Base-by-base conservation (phyloP, 176 grass and related monocot genomes). In the Elymus sibiricus region DNA sequence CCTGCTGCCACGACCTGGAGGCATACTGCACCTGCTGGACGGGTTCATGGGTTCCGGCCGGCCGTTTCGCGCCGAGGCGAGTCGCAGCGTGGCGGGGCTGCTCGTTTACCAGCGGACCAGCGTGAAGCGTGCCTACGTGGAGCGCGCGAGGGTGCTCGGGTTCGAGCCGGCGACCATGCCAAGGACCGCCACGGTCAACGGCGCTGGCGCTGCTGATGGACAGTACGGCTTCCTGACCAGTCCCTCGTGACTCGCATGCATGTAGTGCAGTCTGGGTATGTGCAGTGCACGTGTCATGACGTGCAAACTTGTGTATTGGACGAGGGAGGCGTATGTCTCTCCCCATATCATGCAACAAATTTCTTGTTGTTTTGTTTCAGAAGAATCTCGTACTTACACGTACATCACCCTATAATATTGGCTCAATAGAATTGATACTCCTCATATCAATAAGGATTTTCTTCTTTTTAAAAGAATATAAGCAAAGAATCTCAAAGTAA, bases 1-100 rank as follows among this genome's bases (percentile, higher is more conserved):
- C 90, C 4, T 92, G 88, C 84, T 86, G 93, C 63, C 93, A 95
- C 61, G 93, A 95, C 79, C 90, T 95, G 38, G 90, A 95, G 85
- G 85, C 93, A 10, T 95, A 95, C 79, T 92, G 6, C 93, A 95
- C 86, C 85, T 95, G 40, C 73, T 95, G 5, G 93, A 92, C 19
- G 93, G 93, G 9, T 95, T 95, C 86, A 9, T 82, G 5, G 93
- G 85, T 4, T 38, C 84, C 53, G 84, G 84, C 31, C 49, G 79
- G 22, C 90, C 90, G 22, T 92, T 95, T 72, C 90, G 93, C 6
- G 29, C 42, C 84, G 86, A 88, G 43, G 88, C 93, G 4, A 90
- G 86, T 51, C 82, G 93, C 6, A 92, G 93, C 84, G 64, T 95
- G 15, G 74, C 67, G 44, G 82, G 88, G 51, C 67, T 95, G 82